Evolutionary conservation across 495 filamentous ascomycete species (phyloP).

Genomic region (Penicillium riverlandense): DNA sequence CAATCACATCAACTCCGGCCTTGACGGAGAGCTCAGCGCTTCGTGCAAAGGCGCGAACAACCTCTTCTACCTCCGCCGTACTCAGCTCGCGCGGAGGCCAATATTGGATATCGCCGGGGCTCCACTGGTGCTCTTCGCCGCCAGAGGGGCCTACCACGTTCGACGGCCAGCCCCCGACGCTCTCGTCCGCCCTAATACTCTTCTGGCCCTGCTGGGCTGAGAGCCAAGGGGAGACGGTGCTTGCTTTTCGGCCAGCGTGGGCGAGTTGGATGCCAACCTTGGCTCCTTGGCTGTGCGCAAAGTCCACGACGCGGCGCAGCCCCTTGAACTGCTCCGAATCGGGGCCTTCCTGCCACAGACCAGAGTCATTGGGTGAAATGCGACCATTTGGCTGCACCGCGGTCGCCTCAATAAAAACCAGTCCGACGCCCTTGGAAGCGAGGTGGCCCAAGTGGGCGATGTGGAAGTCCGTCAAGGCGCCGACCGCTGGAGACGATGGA

Average conservation of each 20-base stretch:
- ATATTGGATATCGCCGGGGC: slow-evolving; percentile 25
- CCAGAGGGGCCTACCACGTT: slow-evolving; percentile 55
- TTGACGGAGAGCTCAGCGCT: slow-evolving; percentile 53
- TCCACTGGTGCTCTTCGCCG: slow-evolving; percentile 40
- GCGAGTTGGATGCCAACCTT: slow-evolving; percentile 66
- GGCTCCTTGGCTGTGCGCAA: slow-evolving; percentile 52
- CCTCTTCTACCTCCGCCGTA: slow-evolving; percentile 50
- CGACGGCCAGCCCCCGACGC: slow-evolving; percentile 62
- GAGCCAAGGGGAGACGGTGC: slow-evolving; percentile 56
- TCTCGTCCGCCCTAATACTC: slow-evolving; percentile 38
- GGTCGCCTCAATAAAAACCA: slow-evolving; percentile 65
- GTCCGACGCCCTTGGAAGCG: slow-evolving; percentile 53
- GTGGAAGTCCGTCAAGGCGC: slow-evolving; percentile 66
- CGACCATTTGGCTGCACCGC: slow-evolving; percentile 60
- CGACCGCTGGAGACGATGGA: slow-evolving; percentile 35
- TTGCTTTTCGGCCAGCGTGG: slow-evolving; percentile 70
- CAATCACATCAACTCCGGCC: slow-evolving; percentile 60
- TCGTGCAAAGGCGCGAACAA: slow-evolving; percentile 54
- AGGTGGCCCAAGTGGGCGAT: slow-evolving; percentile 57
- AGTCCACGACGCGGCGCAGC: slow-evolving; percentile 55
- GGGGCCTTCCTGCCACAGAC: slow-evolving; percentile 56
- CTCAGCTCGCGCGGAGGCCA: slow-evolving; percentile 33
- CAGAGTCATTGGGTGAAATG: slow-evolving; percentile 62
- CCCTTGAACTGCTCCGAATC: slow-evolving; percentile 52
- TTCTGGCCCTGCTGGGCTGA: slow-evolving; percentile 14